Evolutionary conservation across 768 basidiomycete genomes (phyloP), one percentile per base, ranked within the genome.

Genomic region (Lentinula detonsa): DNA sequence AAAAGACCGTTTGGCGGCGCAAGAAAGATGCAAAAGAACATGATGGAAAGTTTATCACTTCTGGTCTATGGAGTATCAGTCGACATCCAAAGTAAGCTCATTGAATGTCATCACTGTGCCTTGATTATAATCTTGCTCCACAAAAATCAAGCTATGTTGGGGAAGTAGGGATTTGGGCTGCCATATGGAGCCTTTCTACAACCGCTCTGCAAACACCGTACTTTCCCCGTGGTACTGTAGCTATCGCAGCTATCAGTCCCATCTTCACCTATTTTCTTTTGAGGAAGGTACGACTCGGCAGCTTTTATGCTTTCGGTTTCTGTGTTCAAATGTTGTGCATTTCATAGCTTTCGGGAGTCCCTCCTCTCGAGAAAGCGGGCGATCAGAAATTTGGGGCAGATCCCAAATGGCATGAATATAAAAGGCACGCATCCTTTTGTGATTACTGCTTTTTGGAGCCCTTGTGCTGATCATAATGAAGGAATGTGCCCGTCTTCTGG

Each of bases 161-260:
- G 16, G 88, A 91, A 74, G 78, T 89, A 3, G 83, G 85, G 7
- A 76, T 91, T 45, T 88, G 87, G 85, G 77, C 78, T 1, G 86
- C 85, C 1, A 83, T 90, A 13, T 88, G 83, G 78, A 75, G 80
- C 3, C 70, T 88, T 16, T 82, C 85, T 1, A 74, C 80, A 1
- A 64, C 76, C 4, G 76, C 82, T 2, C 74, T 87, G 40, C 76
- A 78, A 65, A 73, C 74, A 3, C 64, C 75, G 0, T 72, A 75
- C 57, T 83, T 80, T 63, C 83, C 85, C 8, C 61, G 65, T 11
- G 76, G 75, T 11, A 73, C 79, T 1, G 67, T 81, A 53, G 72
- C 74, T 1, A 58, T 84, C 5, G 81, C 84, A 4, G 80, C 80
- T 9, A 64, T 79, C 31, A 87, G 87, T 57, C 89, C 88, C 0